A percentile compares a stretch with the other conserved stretches of the same genome.
Conservation (phyloP, 2,329 filamentous ascomycete genomes). For the Fusarium domesticum region DNA sequence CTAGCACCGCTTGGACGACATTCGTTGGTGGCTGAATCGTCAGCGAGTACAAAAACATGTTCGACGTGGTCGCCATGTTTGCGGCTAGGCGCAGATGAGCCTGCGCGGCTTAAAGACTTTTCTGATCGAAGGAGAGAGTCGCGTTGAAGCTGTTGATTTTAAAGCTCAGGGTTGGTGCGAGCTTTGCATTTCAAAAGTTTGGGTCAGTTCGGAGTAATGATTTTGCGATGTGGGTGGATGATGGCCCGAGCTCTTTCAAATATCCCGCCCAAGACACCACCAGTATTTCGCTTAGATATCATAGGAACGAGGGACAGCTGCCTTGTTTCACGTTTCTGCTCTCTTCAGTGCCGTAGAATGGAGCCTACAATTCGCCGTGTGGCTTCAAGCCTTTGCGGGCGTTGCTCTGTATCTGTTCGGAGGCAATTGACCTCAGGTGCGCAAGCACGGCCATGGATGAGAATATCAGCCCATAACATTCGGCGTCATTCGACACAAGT, state of each 20-base stretch:
- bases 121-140: slow-evolving; percentile 25
- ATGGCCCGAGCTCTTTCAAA: slow-evolving; percentile 33
- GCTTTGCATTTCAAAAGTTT: slow-evolving; percentile 34
- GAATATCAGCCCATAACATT: slow-evolving; percentile 30
- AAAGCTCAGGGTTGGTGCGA: slow-evolving; percentile 23
- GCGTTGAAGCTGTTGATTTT: slow-evolving; percentile 26
- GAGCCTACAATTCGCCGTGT: slow-evolving; percentile 41
- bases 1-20: slow-evolving; percentile 84
- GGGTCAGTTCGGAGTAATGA: slow-evolving; percentile 33
- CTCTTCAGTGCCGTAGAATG: slow-evolving; percentile 28
- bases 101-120: slow-evolving; percentile 44
- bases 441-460: slow-evolving; percentile 26
- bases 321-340: neutral
- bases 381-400: slow-evolving; percentile 40
- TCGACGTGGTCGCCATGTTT: slow-evolving; percentile 93
- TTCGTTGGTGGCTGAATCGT: slow-evolving; percentile 91
- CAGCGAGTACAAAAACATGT: slow-evolving; percentile 98
- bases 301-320: neutral
- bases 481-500: slow-evolving; percentile 29
- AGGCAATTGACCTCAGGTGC: slow-evolving; percentile 28
- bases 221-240: slow-evolving; percentile 35
- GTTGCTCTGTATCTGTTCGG: slow-evolving; percentile 38
- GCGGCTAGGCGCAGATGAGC: slow-evolving; percentile 48
- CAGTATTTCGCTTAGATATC: slow-evolving; percentile 3
- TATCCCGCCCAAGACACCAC: slow-evolving; percentile 27